Evolutionary conservation across 1,284 basidiomycete genomes (phyloP).

Genomic region (Fomitopsis palustris): DNA sequence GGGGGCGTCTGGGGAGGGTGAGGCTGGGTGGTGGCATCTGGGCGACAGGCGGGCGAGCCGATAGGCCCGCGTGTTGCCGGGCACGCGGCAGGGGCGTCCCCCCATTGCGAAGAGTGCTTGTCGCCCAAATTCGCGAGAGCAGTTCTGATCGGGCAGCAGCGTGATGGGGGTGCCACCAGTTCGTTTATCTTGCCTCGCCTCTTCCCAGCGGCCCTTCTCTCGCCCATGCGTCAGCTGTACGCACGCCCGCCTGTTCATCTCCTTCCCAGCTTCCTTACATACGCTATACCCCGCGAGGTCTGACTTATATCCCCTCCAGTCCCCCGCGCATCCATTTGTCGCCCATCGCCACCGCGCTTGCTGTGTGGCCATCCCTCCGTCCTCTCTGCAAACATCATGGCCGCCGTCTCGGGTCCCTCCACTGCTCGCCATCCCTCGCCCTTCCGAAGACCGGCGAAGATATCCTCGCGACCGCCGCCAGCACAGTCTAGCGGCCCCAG

Average conservation of each 20-base stretch:
- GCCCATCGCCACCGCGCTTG: constrained; percentile 4
- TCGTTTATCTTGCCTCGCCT: constrained; percentile 2
- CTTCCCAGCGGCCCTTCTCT: constrained; percentile 1
- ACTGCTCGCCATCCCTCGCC: constrained; percentile 29
- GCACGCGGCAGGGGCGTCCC: neutral
- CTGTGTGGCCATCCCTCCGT: constrained; percentile 9
- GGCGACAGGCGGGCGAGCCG: neutral
- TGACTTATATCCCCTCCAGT: constrained; percentile 6
- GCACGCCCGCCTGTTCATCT: constrained; percentile 5
- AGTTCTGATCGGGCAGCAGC: constrained; percentile 1
- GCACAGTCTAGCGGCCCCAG: neutral
- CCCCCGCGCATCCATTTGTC: constrained; percentile 1
- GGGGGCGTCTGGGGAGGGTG: neutral
- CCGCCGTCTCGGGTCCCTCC: constrained; percentile 27
- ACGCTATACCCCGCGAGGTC: neutral
- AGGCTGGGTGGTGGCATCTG: neutral
- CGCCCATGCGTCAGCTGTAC: constrained; percentile 3
- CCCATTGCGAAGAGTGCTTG: neutral
- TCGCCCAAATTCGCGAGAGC: neutral
- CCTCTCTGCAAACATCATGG: constrained; percentile 22
- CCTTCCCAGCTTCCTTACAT: neutral
- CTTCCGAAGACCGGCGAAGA: constrained; percentile 22
- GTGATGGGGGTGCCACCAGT: neutral
- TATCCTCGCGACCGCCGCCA: constrained; percentile 15
- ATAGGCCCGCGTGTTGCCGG: neutral